phyloP scores from a whole-genome alignment of 176 grass and related monocot species.

The Otatea glauca region DNA sequence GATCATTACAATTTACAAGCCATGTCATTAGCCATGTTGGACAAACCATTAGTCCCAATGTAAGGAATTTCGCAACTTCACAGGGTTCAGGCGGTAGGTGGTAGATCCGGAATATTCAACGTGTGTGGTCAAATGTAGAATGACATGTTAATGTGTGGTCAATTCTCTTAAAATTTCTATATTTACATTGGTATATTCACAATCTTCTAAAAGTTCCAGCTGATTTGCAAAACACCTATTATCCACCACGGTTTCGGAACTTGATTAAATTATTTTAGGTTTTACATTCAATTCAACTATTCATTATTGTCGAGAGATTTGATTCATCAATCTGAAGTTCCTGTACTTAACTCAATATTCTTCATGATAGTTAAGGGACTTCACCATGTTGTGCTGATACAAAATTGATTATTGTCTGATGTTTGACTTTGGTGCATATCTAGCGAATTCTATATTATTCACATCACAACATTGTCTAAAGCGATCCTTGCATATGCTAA shows the following conservation, averaged over 20 bases:
- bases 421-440: constrained; percentile 24
- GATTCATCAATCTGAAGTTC: constrained; percentile 7
- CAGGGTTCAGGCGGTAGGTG: background rate
- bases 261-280: background rate
- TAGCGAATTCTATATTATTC: background rate
- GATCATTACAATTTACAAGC: background rate
- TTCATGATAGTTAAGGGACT: background rate
- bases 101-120: constrained; percentile 6
- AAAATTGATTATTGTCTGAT: background rate
- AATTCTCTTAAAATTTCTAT: background rate
- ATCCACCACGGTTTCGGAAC: background rate
- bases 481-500: background rate
- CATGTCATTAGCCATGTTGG: background rate
- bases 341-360: background rate
- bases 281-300: background rate
- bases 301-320: background rate
- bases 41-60: background rate
- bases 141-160: background rate
- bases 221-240: constrained; percentile 18
- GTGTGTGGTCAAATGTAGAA: background rate
- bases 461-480: constrained; percentile 14
- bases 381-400: constrained; percentile 8
- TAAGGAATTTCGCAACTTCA: background rate
- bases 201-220: constrained; percentile 12
- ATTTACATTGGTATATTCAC: constrained; percentile 5